phyloP scores from a whole-genome alignment of 2,329 filamentous ascomycete genomes.

The Tolypocladium tropicale region DNA sequence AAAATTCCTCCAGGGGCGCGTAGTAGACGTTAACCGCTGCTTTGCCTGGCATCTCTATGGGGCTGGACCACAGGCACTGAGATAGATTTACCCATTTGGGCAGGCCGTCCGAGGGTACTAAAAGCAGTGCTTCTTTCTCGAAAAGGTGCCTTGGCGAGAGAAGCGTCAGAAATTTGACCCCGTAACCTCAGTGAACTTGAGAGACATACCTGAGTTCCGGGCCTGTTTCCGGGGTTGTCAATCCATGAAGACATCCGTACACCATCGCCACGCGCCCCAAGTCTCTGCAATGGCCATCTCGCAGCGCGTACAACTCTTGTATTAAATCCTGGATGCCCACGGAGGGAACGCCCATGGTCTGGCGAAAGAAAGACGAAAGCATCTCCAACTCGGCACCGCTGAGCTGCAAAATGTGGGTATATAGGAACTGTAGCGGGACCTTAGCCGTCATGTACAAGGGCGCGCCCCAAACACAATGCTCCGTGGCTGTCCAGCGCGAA shows the following conservation, averaged over 20 bases:
- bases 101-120: background rate
- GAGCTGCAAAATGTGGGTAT: background rate
- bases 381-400: background rate
- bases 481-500: constrained; percentile 1
- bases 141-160: background rate
- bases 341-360: constrained; percentile 1
- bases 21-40: constrained; percentile 17
- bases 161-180: background rate
- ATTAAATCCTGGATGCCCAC: background rate
- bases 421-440: background rate
- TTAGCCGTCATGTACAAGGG: background rate
- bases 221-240: background rate
- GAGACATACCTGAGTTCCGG: background rate
- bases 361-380: constrained; percentile 1
- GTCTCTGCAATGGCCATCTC: constrained; percentile 1
- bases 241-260: background rate
- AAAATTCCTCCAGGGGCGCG: constrained; percentile 16
- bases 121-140: constrained; percentile 5
- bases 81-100: constrained; percentile 15
- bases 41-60: constrained; percentile 15
- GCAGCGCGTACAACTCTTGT: background rate
- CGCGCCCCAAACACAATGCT: constrained; percentile 2
- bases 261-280: background rate
- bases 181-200: no score
- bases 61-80: constrained; percentile 24